These are phyloP conservation scores for Dictyostelium discoideum DNA, from an alignment of 78 protist species.

Conservation along the genomic window DNA sequence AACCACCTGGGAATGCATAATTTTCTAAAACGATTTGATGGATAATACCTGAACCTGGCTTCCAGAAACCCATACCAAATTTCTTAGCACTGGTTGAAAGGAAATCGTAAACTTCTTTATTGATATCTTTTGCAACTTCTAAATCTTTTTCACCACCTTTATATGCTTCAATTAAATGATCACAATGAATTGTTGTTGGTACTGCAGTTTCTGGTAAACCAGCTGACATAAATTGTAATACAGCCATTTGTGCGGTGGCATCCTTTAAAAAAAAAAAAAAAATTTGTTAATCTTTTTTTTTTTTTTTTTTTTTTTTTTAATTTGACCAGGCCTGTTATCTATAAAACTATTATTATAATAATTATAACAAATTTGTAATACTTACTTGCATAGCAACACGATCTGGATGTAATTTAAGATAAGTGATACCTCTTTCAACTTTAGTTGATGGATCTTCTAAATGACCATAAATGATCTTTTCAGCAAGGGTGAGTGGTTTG, in stretches of 20 bases:
- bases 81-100: conserved; percentile 83
- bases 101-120: conserved; percentile 96
- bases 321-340: not conserved
- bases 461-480: conserved; percentile 94
- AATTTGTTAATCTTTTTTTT: not conserved
- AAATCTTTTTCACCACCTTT: conserved; percentile 90
- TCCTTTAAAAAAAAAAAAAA: conserved; percentile 27
- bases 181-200: conserved; percentile 97
- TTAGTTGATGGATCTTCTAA: conserved; percentile 90
- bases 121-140: conserved; percentile 73
- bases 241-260: conserved; percentile 97
- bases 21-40: conserved; percentile 97
- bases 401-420: conserved; percentile 95
- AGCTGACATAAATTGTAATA: conserved; percentile 95
- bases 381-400: conserved; percentile 95
- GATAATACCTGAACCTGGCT: conserved; percentile 97
- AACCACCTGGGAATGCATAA: conserved; percentile 97
- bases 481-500: conserved; percentile 94
- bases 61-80: conserved; percentile 96
- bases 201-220: conserved; percentile 95
- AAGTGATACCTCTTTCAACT: conserved; percentile 89
- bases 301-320: not conserved
- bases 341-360: not conserved
- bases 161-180: conserved; percentile 94
- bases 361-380: not conserved